Evolutionary conservation across 2,329 filamentous ascomycete genomes (phyloP).

Genomic region (Nigrospora osmanthi): DNA sequence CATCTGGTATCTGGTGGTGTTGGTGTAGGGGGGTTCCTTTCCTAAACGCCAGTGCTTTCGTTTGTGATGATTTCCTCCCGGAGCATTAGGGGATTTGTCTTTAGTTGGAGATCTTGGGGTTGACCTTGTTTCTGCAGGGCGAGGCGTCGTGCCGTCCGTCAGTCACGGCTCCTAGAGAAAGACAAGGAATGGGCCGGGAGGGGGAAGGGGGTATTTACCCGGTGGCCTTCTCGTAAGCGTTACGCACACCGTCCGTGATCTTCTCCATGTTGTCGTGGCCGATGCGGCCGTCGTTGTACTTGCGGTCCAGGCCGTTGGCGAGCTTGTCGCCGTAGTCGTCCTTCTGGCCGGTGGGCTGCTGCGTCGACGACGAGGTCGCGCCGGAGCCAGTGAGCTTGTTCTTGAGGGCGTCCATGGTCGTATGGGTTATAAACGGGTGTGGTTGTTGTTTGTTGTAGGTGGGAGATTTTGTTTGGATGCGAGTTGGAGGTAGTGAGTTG

Average conservation of each 20-base stretch:
- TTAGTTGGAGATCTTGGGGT: slow-evolving; percentile 26
- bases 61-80: background rate
- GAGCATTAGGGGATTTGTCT: background rate
- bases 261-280: slow-evolving; percentile 17
- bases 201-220: slow-evolving; percentile 19
- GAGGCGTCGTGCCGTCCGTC: background rate
- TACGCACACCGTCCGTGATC: slow-evolving; percentile 24
- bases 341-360: slow-evolving; percentile 11
- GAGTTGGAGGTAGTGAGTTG: background rate
- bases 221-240: slow-evolving; percentile 27
- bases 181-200: background rate
- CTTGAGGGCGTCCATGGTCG: slow-evolving; percentile 22
- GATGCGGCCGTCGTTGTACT: slow-evolving; percentile 11
- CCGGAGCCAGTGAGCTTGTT: slow-evolving; percentile 13
- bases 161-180: background rate
- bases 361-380: slow-evolving; percentile 3
- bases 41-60: background rate
- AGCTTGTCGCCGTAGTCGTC: slow-evolving; percentile 24
- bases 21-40: background rate
- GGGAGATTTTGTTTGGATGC: background rate
- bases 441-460: background rate
- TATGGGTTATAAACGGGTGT: background rate
- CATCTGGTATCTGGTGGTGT: background rate
- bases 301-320: slow-evolving; percentile 19
- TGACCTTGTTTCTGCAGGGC: slow-evolving; percentile 24